These are phyloP conservation scores for Yamadazyma endophytica DNA, from an alignment of 805 yeast genomes.

Conservation along the genomic window DNA sequence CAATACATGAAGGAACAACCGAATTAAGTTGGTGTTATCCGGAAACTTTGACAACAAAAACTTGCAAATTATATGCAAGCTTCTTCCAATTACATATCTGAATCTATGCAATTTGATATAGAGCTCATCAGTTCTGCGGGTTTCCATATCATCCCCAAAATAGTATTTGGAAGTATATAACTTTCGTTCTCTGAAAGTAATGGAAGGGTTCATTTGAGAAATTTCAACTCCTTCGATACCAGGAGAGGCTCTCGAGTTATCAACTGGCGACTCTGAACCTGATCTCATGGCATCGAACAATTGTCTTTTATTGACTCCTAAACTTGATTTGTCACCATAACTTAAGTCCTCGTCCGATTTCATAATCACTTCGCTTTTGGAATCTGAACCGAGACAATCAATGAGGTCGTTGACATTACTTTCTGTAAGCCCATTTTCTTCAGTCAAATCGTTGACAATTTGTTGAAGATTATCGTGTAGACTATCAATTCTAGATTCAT, in stretches of 20 bases:
- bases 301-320: conserved; percentile 6
- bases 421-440: no score
- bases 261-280: conserved; percentile 15
- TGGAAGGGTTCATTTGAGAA: conserved; percentile 50
- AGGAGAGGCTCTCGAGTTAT: conserved; percentile 43
- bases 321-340: conserved; percentile 1
- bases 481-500: conserved; percentile 22
- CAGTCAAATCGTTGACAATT: conserved; percentile 28
- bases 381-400: conserved; percentile 10
- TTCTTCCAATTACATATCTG: conserved; percentile 56
- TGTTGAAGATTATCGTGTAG: conserved; percentile 29
- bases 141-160: conserved; percentile 53
- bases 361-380: conserved; percentile 3
- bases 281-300: conserved; percentile 10
- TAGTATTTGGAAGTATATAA: conserved; percentile 62
- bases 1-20: conserved; percentile 57
- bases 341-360: conserved; percentile 6
- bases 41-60: conserved; percentile 47
- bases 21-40: conserved; percentile 62
- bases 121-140: conserved; percentile 29
- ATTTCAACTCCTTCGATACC: conserved; percentile 38
- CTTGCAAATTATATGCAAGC: conserved; percentile 54
- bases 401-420: no score
- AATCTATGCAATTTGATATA: conserved; percentile 52
- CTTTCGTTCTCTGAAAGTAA: conserved; percentile 56